Evolutionary conservation across 441 rosid species (phyloP).

Genomic region (Gossypium trilobum): DNA sequence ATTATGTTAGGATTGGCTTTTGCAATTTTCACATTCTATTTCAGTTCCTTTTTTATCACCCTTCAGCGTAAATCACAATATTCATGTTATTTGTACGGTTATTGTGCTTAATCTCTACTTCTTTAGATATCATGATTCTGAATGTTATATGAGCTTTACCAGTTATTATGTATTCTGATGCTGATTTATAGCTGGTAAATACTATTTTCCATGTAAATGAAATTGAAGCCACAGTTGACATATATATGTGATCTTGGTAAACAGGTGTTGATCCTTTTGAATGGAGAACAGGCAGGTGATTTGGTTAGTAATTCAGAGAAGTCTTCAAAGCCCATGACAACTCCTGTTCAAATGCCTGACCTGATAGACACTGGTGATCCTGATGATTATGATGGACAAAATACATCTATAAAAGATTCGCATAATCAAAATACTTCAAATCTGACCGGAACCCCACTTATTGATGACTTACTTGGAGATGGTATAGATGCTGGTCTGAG

Average conservation of each 20-base stretch:
- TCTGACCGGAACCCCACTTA: slow-evolving; percentile 37
- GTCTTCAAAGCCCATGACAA: slow-evolving; percentile 35
- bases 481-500: slow-evolving; percentile 28
- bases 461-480: slow-evolving; percentile 75
- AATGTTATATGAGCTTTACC: not conserved
- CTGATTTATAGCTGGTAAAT: not conserved
- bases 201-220: slow-evolving; percentile 11
- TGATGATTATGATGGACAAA: slow-evolving; percentile 35
- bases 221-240: slow-evolving; percentile 10
- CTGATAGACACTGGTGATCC: slow-evolving; percentile 74
- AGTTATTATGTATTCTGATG: not conserved
- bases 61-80: not conserved
- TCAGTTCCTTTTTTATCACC: not conserved
- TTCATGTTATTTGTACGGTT: not conserved
- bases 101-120: not conserved
- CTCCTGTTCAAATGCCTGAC: slow-evolving; percentile 57
- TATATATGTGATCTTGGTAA: slow-evolving; percentile 17
- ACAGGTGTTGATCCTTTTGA: slow-evolving; percentile 71
- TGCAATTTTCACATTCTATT: not conserved
- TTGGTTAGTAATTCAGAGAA: slow-evolving; percentile 35
- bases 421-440: slow-evolving; percentile 33
- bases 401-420: slow-evolving; percentile 29
- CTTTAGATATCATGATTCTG: not conserved
- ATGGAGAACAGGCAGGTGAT: slow-evolving; percentile 39
- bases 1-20: not conserved